These are phyloP conservation scores for Tylopilus vinaceipallidus DNA, from an alignment of 768 basidiomycete species.

Conservation along the genomic window DNA sequence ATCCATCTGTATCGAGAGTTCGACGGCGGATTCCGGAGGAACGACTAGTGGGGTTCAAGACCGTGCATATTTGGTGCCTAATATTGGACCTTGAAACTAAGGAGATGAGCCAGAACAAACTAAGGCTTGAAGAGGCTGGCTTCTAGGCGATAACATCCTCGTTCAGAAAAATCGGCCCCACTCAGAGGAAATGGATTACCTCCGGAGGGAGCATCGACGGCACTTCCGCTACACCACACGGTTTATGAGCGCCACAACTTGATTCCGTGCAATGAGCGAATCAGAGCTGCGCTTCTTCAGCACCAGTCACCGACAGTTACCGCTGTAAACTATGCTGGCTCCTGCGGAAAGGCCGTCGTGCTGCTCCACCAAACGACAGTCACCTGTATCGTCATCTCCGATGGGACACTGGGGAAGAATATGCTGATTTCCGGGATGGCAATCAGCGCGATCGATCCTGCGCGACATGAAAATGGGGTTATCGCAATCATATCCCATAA, in stretches of 20 bases:
- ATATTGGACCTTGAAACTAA: not conserved
- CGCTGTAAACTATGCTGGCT: not conserved
- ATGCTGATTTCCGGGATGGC: not conserved
- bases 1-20: no score
- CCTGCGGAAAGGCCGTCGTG: not conserved
- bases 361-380: not conserved
- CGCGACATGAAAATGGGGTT: not conserved
- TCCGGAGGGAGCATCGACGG: not conserved
- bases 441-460: constrained; percentile 3
- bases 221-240: not conserved
- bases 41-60: no score
- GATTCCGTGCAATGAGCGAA: not conserved
- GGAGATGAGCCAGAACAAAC: not conserved
- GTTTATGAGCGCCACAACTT: not conserved
- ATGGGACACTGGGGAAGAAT: not conserved
- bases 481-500: not conserved
- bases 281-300: not conserved
- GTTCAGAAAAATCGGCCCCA: not conserved
- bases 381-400: not conserved
- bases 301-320: not conserved
- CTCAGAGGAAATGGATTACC: not conserved
- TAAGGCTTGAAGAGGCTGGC: not conserved
- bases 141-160: not conserved
- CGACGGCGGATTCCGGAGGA: no score
- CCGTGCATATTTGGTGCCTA: no score